Evolutionary conservation across 257 asterid genomes (phyloP).

Genomic region (Solanum sitiens): DNA sequence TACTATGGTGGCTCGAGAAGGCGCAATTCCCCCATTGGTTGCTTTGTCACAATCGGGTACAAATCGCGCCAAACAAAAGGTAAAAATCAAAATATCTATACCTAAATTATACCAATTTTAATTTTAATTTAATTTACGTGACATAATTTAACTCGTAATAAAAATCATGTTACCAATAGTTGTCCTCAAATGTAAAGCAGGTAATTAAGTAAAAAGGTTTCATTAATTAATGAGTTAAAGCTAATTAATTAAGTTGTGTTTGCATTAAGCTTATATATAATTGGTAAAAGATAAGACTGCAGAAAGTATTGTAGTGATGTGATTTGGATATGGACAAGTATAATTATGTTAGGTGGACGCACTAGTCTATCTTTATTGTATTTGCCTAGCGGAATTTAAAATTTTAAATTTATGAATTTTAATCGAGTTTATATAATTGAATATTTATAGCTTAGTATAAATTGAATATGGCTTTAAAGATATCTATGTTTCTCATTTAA

Average conservation of each 20-base stretch:
- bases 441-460: too few relatives aligned
- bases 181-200: not conserved
- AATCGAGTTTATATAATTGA: not conserved
- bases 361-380: not conserved
- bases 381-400: not conserved
- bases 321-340: not conserved
- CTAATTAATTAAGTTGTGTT: not conserved
- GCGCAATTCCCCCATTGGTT: constrained; percentile 90
- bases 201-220: not conserved
- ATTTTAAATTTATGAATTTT: too few relatives aligned
- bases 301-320: not conserved
- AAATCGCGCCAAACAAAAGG: constrained; percentile 90
- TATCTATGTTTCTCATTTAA: too few relatives aligned
- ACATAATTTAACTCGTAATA: not conserved
- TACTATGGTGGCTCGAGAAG: constrained; percentile 91
- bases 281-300: not conserved
- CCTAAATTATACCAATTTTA: not conserved
- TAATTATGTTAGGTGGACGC: not conserved
- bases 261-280: not conserved
- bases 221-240: not conserved
- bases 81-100: constrained; percentile 6
- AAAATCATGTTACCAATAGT: not conserved
- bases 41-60: constrained; percentile 86
- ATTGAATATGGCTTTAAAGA: too few relatives aligned
- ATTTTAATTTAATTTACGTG: too few relatives aligned